A percentile compares a stretch with the other conserved stretches of the same genome.
phyloP scores from a whole-genome alignment of 768 basidiomycete genomes.

The Tricholoma furcatifolium region DNA sequence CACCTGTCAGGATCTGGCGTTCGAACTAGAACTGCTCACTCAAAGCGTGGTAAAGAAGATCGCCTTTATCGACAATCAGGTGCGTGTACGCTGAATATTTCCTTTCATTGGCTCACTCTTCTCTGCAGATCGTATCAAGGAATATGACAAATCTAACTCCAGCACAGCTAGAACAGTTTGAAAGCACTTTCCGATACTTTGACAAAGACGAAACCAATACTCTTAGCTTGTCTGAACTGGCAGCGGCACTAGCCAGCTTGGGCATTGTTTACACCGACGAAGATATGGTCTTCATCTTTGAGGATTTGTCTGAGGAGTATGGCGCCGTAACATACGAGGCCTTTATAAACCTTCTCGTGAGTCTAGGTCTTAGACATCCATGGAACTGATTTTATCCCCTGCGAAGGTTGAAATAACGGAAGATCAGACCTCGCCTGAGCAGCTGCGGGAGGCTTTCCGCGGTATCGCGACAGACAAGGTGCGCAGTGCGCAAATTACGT shows the following conservation, averaged over 20 bases:
- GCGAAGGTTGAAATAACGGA: conserved; percentile 90
- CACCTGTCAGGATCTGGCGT: conserved; percentile 84
- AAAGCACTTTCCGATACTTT: conserved; percentile 96
- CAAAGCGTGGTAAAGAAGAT: conserved; percentile 86
- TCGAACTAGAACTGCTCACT: conserved; percentile 81
- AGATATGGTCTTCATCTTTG: conserved; percentile 82
- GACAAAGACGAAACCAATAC: conserved; percentile 93
- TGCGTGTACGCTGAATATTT: conserved; percentile 25
- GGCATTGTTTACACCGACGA: conserved; percentile 94
- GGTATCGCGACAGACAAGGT: conserved; percentile 91
- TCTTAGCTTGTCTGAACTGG: conserved; percentile 79
- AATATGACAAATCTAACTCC: conserved; percentile 95
- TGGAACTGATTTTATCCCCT: neutral
- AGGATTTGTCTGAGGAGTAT: conserved; percentile 75
- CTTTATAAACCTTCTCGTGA: conserved; percentile 89
- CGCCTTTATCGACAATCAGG: conserved; percentile 97
- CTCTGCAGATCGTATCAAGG: conserved; percentile 80
- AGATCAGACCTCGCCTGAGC: conserved; percentile 91
- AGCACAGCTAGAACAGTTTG: conserved; percentile 94
- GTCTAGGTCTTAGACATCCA: conserved; percentile 16
- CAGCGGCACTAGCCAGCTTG: conserved; percentile 91
- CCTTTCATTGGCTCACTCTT: conserved; percentile 2
- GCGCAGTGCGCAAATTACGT: conserved; percentile 10
- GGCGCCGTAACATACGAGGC: conserved; percentile 92
- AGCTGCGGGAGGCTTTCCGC: conserved; percentile 90